Conservation (phyloP, 768 basidiomycete genomes). For the Suillus hirtellus region DNA sequence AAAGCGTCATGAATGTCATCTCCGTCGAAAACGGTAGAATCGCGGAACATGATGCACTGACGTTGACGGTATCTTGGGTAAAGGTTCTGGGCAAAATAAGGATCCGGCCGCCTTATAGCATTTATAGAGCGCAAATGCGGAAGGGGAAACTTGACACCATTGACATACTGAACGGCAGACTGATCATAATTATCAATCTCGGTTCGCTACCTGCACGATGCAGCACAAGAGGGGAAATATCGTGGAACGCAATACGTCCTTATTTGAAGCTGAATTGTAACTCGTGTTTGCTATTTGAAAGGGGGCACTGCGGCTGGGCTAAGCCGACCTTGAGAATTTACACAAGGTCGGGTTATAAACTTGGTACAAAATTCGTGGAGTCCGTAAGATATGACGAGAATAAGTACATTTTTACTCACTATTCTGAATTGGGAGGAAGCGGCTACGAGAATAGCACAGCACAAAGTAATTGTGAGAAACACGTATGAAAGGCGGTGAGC, state of each 20-base stretch:
- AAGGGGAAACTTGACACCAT: neutral
- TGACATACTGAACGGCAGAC: conserved; percentile 1
- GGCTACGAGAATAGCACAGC: neutral
- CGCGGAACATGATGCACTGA: conserved; percentile 5
- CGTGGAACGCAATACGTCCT: neutral
- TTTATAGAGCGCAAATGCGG: conserved; percentile 1
- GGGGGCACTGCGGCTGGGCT: neutral
- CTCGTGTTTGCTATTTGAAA: conserved; percentile 3
- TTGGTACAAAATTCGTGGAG: conserved; percentile 3
- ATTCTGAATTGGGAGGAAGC: neutral
- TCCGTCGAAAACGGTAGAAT: conserved; percentile 4
- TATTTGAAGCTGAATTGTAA: conserved; percentile 2
- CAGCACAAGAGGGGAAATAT: conserved; percentile 3
- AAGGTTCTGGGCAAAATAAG: conserved; percentile 2
- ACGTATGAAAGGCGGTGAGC: neutral
- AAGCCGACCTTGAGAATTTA: conserved; percentile 6
- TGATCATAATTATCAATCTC: neutral
- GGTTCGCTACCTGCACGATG: neutral
- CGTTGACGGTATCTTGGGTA: conserved; percentile 1
- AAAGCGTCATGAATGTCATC: conserved; percentile 6
- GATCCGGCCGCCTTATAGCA: conserved; percentile 5
- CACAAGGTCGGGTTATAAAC: conserved; percentile 4
- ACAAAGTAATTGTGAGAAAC: neutral
- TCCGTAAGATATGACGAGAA: conserved; percentile 7
- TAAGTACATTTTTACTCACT: neutral